Evolutionary conservation across 1,284 basidiomycete species (phyloP), one percentile per base, ranked within the genome.

Genomic region (Phlebopus sp.): DNA sequence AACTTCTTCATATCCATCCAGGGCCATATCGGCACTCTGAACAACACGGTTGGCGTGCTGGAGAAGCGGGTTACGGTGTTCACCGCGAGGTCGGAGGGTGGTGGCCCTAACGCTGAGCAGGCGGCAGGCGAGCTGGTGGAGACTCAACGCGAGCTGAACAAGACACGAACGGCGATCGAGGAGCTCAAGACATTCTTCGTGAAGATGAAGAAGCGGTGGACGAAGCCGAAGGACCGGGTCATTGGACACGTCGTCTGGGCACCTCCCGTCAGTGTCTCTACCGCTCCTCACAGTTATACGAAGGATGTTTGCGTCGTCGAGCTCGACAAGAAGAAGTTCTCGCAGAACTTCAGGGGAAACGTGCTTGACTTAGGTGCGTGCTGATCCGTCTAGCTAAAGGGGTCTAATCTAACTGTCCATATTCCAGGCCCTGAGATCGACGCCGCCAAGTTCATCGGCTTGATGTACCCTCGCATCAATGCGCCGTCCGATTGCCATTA

Each of bases 181-280:
- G 50, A 19, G 13, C 55, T 64, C 57, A 63, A 62, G 57, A 43
- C 40, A 3, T 66, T 68, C 59, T 63, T 55, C 49, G 55, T 56
- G 14, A 50, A 46, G 11, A 47, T 69, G 31, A 61, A 60, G 57
- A 67, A 50, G 55, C 37, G 58, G 10, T 69, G 67, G 70, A 32
- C 44, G 27, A 52, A 66, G 17, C 21, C 37, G 21, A 57, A 60
- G 42, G 42, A 69, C 51, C 68, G 66, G 2, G 59, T 69, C 45
- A 69, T 71, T 57, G 69, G 69, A 10, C 50, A 62, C 47, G 59
- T 69, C 50, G 51, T 62, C 49, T 70, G 66, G 66, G 60, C 70
- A 19, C 68, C 67, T 44, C 55, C 60, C 29, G 59, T 70, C 56
- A 50, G 47, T 53, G 56, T 52, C 53, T 4, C 6, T 42, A 51